Evolutionary conservation across 768 basidiomycete species (phyloP), one percentile per base, ranked within the genome.

Genomic region (Mrakia blollopis): DNA sequence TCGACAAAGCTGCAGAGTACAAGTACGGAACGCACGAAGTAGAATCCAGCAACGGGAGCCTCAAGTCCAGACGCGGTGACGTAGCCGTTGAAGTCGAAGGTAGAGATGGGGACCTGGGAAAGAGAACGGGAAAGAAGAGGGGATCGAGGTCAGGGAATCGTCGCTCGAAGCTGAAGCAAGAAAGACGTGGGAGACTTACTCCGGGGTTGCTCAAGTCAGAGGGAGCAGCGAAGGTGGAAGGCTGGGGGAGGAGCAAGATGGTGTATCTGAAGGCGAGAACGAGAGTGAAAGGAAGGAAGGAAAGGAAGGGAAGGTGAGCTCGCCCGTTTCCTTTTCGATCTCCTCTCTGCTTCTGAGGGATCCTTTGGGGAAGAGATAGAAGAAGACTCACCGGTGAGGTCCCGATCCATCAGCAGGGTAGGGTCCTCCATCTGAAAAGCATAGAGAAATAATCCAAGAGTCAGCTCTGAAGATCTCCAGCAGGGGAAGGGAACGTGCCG

Each of bases 241-340:
- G 89, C 81, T 93, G 92, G 13, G 84, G 81, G 83, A 89, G 89
- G 57, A 92, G 83, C 76, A 90, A 83, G 79, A 93, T 81, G 25
- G 88, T 88, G 82, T 92, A 93, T 82, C 91, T 91, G 79, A 23
- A 75, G 32, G 50, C 9, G 14, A 41, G 39, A 41, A 41, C 39
- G 6, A 41, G 39, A 41, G 50, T 7, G 18, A 16, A 25, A 54
- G 52, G 3, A n/a, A 54, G 23, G 44, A 11, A 6, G 14, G 44
- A 11, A 30, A 69, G 61, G 25, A 54, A 65, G 14, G 60, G 70
- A 65, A 4, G 21, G 63, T 39, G 37, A 32, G 37, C 28, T 39
- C 47, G 14, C 47, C 16, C 18, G 47, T 50, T 21, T 50, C 47
- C 14, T 50, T 14, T 47, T 47, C 2, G 44, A 10, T 47, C 8